These are phyloP conservation scores for Aspergillus ochraceoroseus DNA, from an alignment of 2,329 filamentous ascomycete species.

Conservation along the genomic window DNA sequence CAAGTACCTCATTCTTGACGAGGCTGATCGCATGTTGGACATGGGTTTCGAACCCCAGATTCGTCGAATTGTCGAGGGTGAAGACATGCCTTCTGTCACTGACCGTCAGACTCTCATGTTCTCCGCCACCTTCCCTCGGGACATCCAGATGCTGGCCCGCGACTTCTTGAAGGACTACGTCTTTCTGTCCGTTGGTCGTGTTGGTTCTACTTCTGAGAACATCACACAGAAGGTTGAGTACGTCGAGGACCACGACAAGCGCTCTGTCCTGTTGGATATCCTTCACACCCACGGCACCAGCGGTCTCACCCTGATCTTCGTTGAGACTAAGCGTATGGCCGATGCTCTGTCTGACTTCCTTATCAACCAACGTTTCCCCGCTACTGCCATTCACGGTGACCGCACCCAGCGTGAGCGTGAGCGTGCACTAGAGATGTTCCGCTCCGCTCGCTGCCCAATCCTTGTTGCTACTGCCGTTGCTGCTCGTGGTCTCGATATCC, in stretches of 20 bases:
- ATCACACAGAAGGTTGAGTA: conserved; percentile 99
- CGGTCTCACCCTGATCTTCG: conserved; percentile 92
- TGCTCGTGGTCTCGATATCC: conserved; percentile 85
- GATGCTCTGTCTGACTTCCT: conserved; percentile 96
- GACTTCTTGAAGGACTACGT: conserved; percentile 99
- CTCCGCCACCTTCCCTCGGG: conserved; percentile 96
- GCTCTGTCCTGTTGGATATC: conserved; percentile 93
- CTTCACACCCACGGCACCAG: conserved; percentile 80
- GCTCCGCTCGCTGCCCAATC: conserved; percentile 90
- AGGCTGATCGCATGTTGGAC: conserved; percentile 99
- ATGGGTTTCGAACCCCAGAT: conserved; percentile 99
- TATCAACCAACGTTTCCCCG: conserved; percentile 97
- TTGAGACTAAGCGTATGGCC: conserved; percentile 99
- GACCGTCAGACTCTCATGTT: conserved; percentile 99
- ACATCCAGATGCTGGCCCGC: conserved; percentile 97
- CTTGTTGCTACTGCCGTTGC: conserved; percentile 95
- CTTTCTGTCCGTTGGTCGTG: conserved; percentile 96
- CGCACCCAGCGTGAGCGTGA: conserved; percentile 98
- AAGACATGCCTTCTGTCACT: conserved; percentile 86
- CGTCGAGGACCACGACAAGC: conserved; percentile 94
- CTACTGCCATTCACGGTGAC: conserved; percentile 97
- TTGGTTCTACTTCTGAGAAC: conserved; percentile 99
- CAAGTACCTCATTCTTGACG: conserved; percentile 97
- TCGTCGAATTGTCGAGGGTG: conserved; percentile 93
- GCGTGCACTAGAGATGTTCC: conserved; percentile 95